These are phyloP conservation scores for Bipolaris bicolor DNA, from an alignment of 2,329 filamentous ascomycete genomes.

Conservation along the genomic window DNA sequence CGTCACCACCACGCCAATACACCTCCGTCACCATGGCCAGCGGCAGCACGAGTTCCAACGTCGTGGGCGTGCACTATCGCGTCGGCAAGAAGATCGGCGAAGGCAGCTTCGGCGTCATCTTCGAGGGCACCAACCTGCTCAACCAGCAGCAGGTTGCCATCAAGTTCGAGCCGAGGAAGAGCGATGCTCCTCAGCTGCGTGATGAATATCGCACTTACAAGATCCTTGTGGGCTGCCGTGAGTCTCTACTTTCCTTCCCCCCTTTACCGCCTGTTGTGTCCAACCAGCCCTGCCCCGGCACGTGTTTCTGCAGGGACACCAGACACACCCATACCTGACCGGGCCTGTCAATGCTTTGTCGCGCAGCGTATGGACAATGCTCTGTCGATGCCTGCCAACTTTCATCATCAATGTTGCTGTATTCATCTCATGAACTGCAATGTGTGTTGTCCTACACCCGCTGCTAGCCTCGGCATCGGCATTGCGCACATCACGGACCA, in stretches of 20 bases:
- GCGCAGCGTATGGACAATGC: background rate
- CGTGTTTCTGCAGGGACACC: background rate
- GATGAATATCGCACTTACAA: conserved; percentile 99
- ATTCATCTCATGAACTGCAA: background rate
- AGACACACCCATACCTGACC: background rate
- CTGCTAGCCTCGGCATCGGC: background rate
- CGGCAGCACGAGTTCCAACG: conserved; percentile 91
- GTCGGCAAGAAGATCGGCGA: conserved; percentile 99
- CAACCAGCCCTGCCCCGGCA: background rate
- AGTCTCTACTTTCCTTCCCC: conserved; percentile 56
- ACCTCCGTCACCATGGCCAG: conserved; percentile 69
- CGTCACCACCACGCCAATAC: conserved; percentile 9
- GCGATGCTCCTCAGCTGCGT: conserved; percentile 94
- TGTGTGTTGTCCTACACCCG: background rate
- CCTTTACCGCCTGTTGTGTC: conserved; percentile 16
- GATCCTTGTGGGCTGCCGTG: conserved; percentile 98
- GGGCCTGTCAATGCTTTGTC: background rate
- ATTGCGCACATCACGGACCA: conserved; percentile 1
- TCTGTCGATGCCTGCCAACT: background rate
- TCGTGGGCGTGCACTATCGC: conserved; percentile 97
- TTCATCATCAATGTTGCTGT: background rate
- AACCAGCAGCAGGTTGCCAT: conserved; percentile 99
- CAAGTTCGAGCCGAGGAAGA: conserved; percentile 99
- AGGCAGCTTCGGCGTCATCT: conserved; percentile 97
- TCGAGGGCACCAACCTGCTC: conserved; percentile 96